phyloP scores from a whole-genome alignment of 495 filamentous ascomycete genomes.

The Hypomontagnella monticulosa region DNA sequence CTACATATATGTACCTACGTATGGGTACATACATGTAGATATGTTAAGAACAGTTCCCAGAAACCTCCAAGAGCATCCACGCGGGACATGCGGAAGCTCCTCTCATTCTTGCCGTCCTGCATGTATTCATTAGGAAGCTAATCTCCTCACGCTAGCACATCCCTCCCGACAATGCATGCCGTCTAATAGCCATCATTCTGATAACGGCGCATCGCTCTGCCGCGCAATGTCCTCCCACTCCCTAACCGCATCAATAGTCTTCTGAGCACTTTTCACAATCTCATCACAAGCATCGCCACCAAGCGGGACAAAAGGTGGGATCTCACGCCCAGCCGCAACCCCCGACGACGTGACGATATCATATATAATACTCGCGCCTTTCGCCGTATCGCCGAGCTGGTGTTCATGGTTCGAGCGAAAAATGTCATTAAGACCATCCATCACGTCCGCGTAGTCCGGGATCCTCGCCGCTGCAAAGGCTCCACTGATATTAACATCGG shows the following conservation, averaged over 20 bases:
- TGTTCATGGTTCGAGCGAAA: constrained; percentile 15
- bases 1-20: too few relatives aligned
- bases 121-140: too few relatives aligned
- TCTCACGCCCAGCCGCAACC: constrained; percentile 34
- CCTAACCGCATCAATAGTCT: constrained; percentile 1
- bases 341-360: constrained; percentile 48
- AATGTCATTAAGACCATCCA: not conserved
- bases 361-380: constrained; percentile 49
- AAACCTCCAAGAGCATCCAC: too few relatives aligned
- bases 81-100: too few relatives aligned
- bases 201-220: constrained; percentile 9
- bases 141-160: too few relatives aligned
- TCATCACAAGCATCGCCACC: constrained; percentile 34
- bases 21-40: too few relatives aligned
- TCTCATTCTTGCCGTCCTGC: too few relatives aligned
- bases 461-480: constrained; percentile 13
- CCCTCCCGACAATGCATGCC: too few relatives aligned
- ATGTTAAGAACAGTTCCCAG: too few relatives aligned
- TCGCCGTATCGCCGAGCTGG: constrained; percentile 49
- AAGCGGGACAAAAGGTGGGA: constrained; percentile 33
- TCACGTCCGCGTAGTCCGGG: constrained; percentile 34
- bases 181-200: too few relatives aligned
- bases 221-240: constrained; percentile 19
- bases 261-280: constrained; percentile 17
- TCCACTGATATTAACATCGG: constrained; percentile 24